Evolutionary conservation across 805 yeast genomes (phyloP), one percentile per base, ranked within the genome.

Genomic region (Tetrapisispora nanseiensis): DNA sequence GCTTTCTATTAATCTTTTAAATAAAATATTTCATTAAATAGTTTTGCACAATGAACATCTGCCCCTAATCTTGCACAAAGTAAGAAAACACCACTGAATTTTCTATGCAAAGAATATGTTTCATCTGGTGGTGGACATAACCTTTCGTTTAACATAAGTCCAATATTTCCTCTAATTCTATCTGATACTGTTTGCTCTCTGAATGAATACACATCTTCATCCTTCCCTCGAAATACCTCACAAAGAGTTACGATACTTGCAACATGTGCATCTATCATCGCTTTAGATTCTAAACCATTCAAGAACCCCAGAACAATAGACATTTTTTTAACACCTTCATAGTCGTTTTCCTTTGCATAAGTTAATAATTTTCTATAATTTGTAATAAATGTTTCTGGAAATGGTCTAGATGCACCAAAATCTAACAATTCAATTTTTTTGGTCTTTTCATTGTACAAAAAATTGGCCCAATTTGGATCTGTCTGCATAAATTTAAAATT

Each of bases 391-490:
- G 74, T 75, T 31, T 71, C 74, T 19, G 76, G 69, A 61, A 78
- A 92, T 26, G 77, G 83, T 49, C 97, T 73, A 6, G 96, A 82
- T 1, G 98, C 97, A 37, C 98, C 98, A 64, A 92, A 92, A 65
- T 92, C 98, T 41, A 92, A 68, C 43, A 92, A 69, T 62, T 90
- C 97, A 44, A 92, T 77, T 60, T 82, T 78, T 21, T 74, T 64
- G 2, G 87, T 78, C n/a, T 67, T 51, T 27, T 69, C 69, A 56
- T 92, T 87, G 67, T 84, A 87, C 46, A 92, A 65, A 66, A 92
- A 92, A 62, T 92, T 92, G 35, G 98, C 97, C 98, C 98, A 92
- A 62, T 92, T 92, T 40, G 98, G 98, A 66, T 92, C 98, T 1
- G 97, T 90, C 66, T 92, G 98, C 98, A 92, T 92, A 66, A 82